Base-by-base conservation (phyloP, 306 rosid genomes). In the Parietaria judaica region DNA sequence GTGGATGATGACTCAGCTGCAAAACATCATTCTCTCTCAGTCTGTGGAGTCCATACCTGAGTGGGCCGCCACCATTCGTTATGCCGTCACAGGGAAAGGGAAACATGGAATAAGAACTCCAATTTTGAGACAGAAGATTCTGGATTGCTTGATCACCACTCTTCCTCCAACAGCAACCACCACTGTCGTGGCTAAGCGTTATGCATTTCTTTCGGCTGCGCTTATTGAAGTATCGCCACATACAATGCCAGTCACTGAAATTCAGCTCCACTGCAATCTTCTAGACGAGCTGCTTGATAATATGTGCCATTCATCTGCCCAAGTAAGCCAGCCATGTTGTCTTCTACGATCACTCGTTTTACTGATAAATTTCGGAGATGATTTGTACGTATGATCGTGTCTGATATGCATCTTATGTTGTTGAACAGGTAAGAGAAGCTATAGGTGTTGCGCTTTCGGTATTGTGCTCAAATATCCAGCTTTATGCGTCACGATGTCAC, bases 301-400 rank as follows among this genome's bases (percentile, higher is more conserved):
- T 70, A 88, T 92, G 99, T 78, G 94, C 62, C 99, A 92, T 86
- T 84, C 97, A 55, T 92, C 99, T 31, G 94, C 97, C 72, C 99
- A 92, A 72, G 99, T 88, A 84, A 86, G 96, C 64, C 37, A 62
- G 71, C 53, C n/a, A 23, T 13, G 51, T 48, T 58, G 56, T 65
- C 60, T 68, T 66, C 67, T 67, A n/a, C 54, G 41, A 13, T 36
- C 55, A 62, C 36, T 48, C 78, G 13, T 44, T 44, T 61, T 7
- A 71, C 36, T 31, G 53, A 2, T 35, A 41, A 5, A 41, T 41
- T 41, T 5, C 7, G 3, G 9, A 41, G 45, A 6, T 51, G 54
- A 13, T 51, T 14, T 51, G 6, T 11, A 9, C 13, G 15, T 51
- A n/a, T 5, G 17, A 6, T 34, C 41, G 8, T 36, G 60, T 67